Evolutionary conservation across 352 stramenopile species (phyloP).

Genomic region (Globisporangium echinulatum): DNA sequence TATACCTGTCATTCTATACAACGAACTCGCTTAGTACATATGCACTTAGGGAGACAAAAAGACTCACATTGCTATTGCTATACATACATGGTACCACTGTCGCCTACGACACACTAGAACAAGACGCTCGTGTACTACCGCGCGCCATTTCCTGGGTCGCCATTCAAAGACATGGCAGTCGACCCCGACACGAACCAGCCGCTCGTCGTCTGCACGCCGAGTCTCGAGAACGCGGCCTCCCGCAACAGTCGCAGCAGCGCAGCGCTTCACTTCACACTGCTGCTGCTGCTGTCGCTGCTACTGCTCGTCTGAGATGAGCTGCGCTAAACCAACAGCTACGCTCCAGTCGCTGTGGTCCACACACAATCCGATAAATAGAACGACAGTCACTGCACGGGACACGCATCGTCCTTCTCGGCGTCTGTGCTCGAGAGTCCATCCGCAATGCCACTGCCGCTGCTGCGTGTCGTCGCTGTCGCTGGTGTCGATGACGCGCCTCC

Average conservation of each 20-base stretch:
- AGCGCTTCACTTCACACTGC: background rate
- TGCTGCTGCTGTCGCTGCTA: constrained; percentile 1
- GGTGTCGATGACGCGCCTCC: background rate
- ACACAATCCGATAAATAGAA: background rate
- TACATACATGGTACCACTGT: background rate
- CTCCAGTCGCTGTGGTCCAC: background rate
- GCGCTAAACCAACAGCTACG: too few species aligned
- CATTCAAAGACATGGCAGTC: constrained; percentile 71
- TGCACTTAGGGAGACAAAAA: too few species aligned
- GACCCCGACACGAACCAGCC: constrained; percentile 66
- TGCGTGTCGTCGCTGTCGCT: background rate
- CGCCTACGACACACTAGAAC: constrained; percentile 25
- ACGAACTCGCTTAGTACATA: background rate
- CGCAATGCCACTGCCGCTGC: constrained; percentile 2
- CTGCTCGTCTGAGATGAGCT: constrained; percentile 4
- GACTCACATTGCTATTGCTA: background rate
- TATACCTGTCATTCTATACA: constrained; percentile 1
- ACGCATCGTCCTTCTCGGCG: constrained; percentile 50
- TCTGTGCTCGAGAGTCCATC: constrained; percentile 29
- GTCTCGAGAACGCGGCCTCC: constrained; percentile 50
- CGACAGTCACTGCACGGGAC: constrained; percentile 48
- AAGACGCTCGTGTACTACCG: constrained; percentile 70
- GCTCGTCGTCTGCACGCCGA: constrained; percentile 76
- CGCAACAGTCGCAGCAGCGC: background rate
- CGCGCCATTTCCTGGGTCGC: constrained; percentile 68